Evolutionary conservation across 331 rosid genomes (phyloP).

Genomic region (Dryas integrifolia): DNA sequence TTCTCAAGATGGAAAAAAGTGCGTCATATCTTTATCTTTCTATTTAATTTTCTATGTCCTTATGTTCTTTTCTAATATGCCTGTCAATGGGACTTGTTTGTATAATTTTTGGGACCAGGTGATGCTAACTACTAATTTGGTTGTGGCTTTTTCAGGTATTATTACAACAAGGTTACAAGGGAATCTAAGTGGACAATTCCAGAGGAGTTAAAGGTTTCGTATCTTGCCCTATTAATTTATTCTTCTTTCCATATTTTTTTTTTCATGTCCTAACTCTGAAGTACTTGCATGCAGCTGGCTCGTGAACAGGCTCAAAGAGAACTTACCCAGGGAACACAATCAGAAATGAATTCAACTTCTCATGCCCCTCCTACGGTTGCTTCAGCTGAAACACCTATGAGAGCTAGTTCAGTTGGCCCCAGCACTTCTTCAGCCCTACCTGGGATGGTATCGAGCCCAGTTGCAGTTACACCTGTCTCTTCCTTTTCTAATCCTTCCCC

Average conservation of each 20-base stretch:
- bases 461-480: slow-evolving; percentile 65
- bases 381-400: slow-evolving; percentile 40
- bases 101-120: background rate
- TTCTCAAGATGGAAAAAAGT: slow-evolving; percentile 94
- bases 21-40: slow-evolving; percentile 30
- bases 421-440: slow-evolving; percentile 41
- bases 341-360: slow-evolving; percentile 47
- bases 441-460: slow-evolving; percentile 66
- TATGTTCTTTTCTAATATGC: background rate
- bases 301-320: slow-evolving; percentile 88
- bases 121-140: slow-evolving; percentile 12
- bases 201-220: slow-evolving; percentile 83
- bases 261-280: slow-evolving; percentile 15
- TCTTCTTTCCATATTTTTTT: background rate
- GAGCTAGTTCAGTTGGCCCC: slow-evolving; percentile 43
- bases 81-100: background rate
- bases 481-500: slow-evolving; percentile 56
- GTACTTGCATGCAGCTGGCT: slow-evolving; percentile 66
- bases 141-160: slow-evolving; percentile 62
- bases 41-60: background rate
- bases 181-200: slow-evolving; percentile 98
- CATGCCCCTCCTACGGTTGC: slow-evolving; percentile 42
- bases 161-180: slow-evolving; percentile 85
- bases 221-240: slow-evolving; percentile 18
- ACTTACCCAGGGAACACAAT: slow-evolving; percentile 46